phyloP scores from a whole-genome alignment of 2,329 filamentous ascomycete species.

The Bretziella fagacearum region DNA sequence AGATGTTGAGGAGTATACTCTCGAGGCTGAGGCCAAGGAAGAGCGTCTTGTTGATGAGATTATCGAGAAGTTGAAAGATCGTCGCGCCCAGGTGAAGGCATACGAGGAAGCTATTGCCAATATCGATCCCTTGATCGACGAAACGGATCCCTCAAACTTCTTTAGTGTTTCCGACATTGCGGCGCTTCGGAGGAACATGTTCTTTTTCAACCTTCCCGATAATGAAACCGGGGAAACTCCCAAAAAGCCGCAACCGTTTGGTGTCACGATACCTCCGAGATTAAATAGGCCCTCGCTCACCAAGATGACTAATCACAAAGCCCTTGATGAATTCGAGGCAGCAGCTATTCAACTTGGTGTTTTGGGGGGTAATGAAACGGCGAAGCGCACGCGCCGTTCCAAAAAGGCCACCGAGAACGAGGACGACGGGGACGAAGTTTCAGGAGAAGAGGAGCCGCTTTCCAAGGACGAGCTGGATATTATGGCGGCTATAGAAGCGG shows the following conservation, averaged over 20 bases:
- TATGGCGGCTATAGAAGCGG: no score
- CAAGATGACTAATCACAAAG: background rate
- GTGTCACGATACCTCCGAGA: background rate
- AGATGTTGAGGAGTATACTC: slow-evolving; percentile 10
- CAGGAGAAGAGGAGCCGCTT: no score
- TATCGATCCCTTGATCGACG: background rate
- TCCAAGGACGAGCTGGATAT: no score
- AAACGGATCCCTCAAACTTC: slow-evolving; percentile 5
- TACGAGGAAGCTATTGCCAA: background rate
- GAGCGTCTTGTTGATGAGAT: slow-evolving; percentile 3
- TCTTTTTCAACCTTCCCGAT: slow-evolving; percentile 11
- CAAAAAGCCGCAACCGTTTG: slow-evolving; percentile 4
- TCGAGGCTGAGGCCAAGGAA: slow-evolving; percentile 2
- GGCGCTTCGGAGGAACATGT: background rate
- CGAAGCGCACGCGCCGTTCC: background rate
- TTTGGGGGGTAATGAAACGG: background rate
- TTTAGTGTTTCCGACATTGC: slow-evolving; percentile 5
- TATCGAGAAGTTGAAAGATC: background rate
- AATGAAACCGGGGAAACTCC: slow-evolving; percentile 10
- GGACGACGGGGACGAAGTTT: background rate
- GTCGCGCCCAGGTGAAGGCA: background rate
- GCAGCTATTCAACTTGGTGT: no score
- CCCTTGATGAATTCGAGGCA: background rate
- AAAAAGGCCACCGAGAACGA: background rate
- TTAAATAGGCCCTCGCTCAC: background rate